Conservation (phyloP, 2,329 filamentous ascomycete genomes). For the Myriosclerotinia scirpicola region DNA sequence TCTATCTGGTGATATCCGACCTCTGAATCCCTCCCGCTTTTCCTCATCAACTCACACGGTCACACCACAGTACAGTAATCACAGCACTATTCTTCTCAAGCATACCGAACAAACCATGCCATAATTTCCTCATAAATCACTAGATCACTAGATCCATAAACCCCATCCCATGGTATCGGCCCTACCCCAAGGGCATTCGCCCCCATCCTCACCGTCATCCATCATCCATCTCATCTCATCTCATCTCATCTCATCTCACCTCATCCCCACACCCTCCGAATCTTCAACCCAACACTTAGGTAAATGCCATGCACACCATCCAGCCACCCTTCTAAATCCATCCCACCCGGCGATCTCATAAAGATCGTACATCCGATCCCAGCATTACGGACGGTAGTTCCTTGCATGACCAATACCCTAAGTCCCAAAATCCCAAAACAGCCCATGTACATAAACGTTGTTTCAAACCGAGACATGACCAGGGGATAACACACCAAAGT, state of each 20-base stretch:
- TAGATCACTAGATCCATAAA: background rate
- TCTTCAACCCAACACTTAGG: background rate
- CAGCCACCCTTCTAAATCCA: background rate
- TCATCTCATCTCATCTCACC: background rate
- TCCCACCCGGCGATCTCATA: background rate
- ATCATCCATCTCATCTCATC: background rate
- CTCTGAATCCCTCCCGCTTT: background rate
- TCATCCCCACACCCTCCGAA: background rate
- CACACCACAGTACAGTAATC: no score
- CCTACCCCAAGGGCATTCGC: background rate
- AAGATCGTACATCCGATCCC: background rate
- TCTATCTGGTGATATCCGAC: background rate
- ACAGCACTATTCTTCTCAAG: no score
- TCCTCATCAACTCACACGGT: background rate
- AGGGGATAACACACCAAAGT: background rate
- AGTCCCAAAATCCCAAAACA: background rate
- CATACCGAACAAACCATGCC: background rate
- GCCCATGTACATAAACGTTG: background rate
- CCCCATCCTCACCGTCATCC: background rate
- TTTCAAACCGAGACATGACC: slow-evolving; percentile 4
- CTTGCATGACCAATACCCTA: background rate
- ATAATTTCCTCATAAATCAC: background rate
- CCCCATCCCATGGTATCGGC: background rate
- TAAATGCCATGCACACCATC: background rate
- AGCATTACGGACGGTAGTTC: background rate